These are phyloP conservation scores for Pharus latifolius DNA, from an alignment of 176 grass and related monocot genomes.

Conservation along the genomic window DNA sequence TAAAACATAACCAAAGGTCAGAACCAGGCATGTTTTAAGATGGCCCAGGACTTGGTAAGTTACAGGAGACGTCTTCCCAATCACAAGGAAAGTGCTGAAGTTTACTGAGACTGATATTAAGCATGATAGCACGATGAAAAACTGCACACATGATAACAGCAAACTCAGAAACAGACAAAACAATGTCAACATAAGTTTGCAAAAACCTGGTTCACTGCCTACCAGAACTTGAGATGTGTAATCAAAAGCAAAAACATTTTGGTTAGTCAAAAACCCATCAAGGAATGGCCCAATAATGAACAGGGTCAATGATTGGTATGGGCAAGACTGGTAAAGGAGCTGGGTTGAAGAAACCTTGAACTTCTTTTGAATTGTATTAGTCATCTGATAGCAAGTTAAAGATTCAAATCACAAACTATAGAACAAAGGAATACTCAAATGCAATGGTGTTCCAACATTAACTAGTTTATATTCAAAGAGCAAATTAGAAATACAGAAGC, in stretches of 20 bases:
- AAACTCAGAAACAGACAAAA: slow-evolving; percentile 23
- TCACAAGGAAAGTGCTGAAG: slow-evolving; percentile 91
- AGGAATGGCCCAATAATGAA: slow-evolving; percentile 88
- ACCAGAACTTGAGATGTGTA: slow-evolving; percentile 96
- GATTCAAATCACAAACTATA: neutral
- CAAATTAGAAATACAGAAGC: neutral
- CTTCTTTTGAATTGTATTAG: slow-evolving; percentile 99
- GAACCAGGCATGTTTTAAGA: slow-evolving; percentile 88
- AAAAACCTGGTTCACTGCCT: slow-evolving; percentile 26
- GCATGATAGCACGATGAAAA: slow-evolving; percentile 78
- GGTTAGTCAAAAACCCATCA: slow-evolving; percentile 90
- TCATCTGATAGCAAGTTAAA: slow-evolving; percentile 72
- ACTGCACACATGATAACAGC: slow-evolving; percentile 29
- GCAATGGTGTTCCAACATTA: neutral
- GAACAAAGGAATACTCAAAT: slow-evolving; percentile 11
- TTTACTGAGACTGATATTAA: slow-evolving; percentile 86
- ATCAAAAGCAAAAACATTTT: slow-evolving; percentile 87
- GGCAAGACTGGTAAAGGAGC: slow-evolving; percentile 90
- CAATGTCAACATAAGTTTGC: neutral
- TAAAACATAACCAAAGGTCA: slow-evolving; percentile 77
- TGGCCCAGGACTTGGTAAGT: slow-evolving; percentile 91
- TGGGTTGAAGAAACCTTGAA: slow-evolving; percentile 99
- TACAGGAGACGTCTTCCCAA: slow-evolving; percentile 85
- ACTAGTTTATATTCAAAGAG: neutral
- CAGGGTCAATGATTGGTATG: slow-evolving; percentile 89